phyloP scores from a whole-genome alignment of 2,329 filamentous ascomycete genomes.

The Clathrospora elynae region DNA sequence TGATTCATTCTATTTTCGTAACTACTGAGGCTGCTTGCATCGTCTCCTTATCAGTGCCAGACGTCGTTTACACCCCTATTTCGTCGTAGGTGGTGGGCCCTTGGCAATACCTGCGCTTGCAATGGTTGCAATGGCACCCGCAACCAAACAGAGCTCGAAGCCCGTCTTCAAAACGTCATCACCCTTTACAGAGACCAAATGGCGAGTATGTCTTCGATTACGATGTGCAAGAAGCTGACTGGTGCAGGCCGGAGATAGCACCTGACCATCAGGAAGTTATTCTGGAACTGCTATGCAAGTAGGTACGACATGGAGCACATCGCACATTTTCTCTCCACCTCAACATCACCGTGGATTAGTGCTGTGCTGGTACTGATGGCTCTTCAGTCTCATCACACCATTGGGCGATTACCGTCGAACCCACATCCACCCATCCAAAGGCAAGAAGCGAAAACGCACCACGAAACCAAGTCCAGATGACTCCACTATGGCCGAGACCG shows the following conservation, averaged over 20 bases:
- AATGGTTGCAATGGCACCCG: slow-evolving; percentile 37
- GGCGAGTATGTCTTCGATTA: slow-evolving; percentile 53
- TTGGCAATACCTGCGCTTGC: no score
- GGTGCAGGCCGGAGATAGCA: slow-evolving; percentile 64
- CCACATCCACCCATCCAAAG: slow-evolving; percentile 63
- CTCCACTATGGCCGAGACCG: slow-evolving; percentile 5
- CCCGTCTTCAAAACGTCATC: slow-evolving; percentile 68
- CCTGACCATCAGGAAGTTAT: slow-evolving; percentile 66
- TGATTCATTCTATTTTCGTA: slow-evolving; percentile 5
- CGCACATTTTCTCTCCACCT: not conserved
- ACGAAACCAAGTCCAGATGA: slow-evolving; percentile 7
- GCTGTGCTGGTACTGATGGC: slow-evolving; percentile 1
- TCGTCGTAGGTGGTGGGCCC: no score
- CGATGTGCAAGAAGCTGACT: slow-evolving; percentile 10
- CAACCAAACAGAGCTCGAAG: slow-evolving; percentile 47
- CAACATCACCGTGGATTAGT: not conserved
- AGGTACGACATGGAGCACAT: slow-evolving; percentile 34
- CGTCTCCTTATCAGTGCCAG: no score
- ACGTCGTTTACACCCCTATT: no score
- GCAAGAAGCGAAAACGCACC: slow-evolving; percentile 56
- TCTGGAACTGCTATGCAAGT: slow-evolving; percentile 71
- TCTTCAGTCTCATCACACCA: slow-evolving; percentile 63
- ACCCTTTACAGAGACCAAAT: slow-evolving; percentile 65
- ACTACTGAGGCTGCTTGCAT: slow-evolving; percentile 1
- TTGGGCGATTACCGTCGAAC: slow-evolving; percentile 65